Evolutionary conservation across 352 stramenopile genomes (phyloP).

Genomic region (Blastocystis sp.): DNA sequence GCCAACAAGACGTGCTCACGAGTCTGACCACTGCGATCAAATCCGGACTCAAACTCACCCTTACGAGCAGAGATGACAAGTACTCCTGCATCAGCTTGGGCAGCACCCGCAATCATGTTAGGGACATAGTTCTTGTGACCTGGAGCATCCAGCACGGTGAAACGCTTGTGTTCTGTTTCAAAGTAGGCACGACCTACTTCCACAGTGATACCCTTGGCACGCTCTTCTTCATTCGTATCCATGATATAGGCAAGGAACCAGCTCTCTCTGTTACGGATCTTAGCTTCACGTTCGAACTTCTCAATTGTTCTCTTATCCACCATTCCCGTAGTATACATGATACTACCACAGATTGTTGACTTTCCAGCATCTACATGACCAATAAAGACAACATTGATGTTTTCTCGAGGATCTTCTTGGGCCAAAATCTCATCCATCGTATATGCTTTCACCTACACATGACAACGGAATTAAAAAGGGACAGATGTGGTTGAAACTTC

Average conservation of each 20-base stretch:
- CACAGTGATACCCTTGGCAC: constrained; percentile 87
- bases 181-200: constrained; percentile 92
- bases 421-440: constrained; percentile 68
- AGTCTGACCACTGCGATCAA: constrained; percentile 92
- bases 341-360: constrained; percentile 91
- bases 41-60: constrained; percentile 96
- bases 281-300: constrained; percentile 93
- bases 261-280: constrained; percentile 82
- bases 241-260: constrained; percentile 99
- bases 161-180: constrained; percentile 84
- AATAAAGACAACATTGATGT: constrained; percentile 98
- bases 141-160: constrained; percentile 95
- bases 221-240: constrained; percentile 96
- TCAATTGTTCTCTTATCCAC: constrained; percentile 98
- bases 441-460: constrained; percentile 29
- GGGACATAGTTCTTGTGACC: constrained; percentile 97
- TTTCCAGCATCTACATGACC: constrained; percentile 97
- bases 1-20: constrained; percentile 94
- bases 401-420: constrained; percentile 85
- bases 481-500: constrained; percentile 7
- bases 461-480: background rate
- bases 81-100: constrained; percentile 91
- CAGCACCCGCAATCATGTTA: constrained; percentile 94
- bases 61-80: constrained; percentile 81
- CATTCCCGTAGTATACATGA: constrained; percentile 93